phyloP scores from a whole-genome alignment of 1,284 basidiomycete genomes.

The Cerioporus squamosus region DNA sequence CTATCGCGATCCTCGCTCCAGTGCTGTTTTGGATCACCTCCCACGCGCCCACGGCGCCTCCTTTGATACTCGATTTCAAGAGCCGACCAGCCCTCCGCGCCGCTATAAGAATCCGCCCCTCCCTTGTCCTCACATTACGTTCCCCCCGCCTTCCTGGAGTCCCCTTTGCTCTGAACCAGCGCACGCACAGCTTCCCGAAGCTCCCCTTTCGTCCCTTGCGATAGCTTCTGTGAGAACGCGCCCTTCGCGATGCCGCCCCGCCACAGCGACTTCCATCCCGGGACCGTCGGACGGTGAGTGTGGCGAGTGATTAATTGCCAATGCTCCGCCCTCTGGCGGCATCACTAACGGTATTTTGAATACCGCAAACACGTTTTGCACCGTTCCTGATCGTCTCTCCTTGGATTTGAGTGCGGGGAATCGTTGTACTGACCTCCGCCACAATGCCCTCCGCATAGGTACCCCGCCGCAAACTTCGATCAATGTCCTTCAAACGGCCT shows the following conservation, averaged over 20 bases:
- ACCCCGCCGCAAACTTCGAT: constrained; percentile 1
- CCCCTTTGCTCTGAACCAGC: constrained; percentile 1
- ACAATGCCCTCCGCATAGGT: constrained; percentile 10
- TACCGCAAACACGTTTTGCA: background rate
- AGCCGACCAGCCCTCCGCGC: constrained; percentile 13
- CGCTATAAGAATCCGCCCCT: constrained; percentile 12
- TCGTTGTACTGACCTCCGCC: constrained; percentile 15
- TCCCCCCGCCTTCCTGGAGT: constrained; percentile 7
- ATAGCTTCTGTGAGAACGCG: background rate
- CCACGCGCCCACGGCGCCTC: constrained; percentile 11
- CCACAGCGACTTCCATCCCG: constrained; percentile 5
- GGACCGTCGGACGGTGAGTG: constrained; percentile 20
- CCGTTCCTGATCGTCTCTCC: background rate
- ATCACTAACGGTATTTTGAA: background rate
- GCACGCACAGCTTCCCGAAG: constrained; percentile 1
- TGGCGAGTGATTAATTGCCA: constrained; percentile 13
- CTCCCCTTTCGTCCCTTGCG: background rate
- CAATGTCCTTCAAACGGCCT: background rate
- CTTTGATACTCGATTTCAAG: constrained; percentile 4
- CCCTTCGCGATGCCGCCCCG: constrained; percentile 14
- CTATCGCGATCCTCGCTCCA: constrained; percentile 11
- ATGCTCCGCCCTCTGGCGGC: background rate
- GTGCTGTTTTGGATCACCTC: background rate
- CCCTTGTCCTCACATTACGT: constrained; percentile 8
- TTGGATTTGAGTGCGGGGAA: background rate